A percentile compares a stretch with the other conserved stretches of the same genome.
Evolutionary conservation across 345 rosid species (phyloP).

Genomic region (Populus davidiana): DNA sequence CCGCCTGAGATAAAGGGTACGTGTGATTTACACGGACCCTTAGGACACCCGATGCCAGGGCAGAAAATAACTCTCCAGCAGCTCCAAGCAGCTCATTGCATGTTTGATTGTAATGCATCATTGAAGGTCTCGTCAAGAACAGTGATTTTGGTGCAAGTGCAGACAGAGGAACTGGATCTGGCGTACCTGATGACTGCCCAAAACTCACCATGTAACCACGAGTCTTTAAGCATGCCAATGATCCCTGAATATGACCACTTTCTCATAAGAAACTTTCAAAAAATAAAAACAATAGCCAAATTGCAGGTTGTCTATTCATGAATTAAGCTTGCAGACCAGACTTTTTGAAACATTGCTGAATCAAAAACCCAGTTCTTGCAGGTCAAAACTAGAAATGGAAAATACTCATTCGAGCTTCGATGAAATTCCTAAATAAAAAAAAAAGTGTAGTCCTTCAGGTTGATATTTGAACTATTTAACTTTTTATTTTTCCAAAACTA

Average conservation of each 20-base stretch:
- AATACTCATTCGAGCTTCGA: too few species aligned
- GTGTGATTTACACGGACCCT: constrained; percentile 64
- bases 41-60: constrained; percentile 54
- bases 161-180: constrained; percentile 70
- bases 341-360: too few species aligned
- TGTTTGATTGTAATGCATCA: constrained; percentile 63
- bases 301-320: too few species aligned
- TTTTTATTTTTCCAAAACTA: too few species aligned
- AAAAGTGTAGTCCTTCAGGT: too few species aligned
- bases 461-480: too few species aligned
- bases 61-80: constrained; percentile 70
- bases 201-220: constrained; percentile 85
- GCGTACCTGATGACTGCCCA: constrained; percentile 81
- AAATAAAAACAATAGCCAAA: neutral
- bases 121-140: constrained; percentile 76
- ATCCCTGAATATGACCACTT: constrained; percentile 48
- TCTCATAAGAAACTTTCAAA: too few species aligned
- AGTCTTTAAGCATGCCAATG: constrained; percentile 68
- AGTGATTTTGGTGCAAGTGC: constrained; percentile 66
- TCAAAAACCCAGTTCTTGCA: too few species aligned
- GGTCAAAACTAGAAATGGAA: too few species aligned
- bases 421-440: too few species aligned
- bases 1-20: constrained; percentile 67
- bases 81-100: constrained; percentile 72
- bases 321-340: too few species aligned